Base-by-base conservation (phyloP, 495 filamentous ascomycete genomes). In the Daldinia childiae region DNA sequence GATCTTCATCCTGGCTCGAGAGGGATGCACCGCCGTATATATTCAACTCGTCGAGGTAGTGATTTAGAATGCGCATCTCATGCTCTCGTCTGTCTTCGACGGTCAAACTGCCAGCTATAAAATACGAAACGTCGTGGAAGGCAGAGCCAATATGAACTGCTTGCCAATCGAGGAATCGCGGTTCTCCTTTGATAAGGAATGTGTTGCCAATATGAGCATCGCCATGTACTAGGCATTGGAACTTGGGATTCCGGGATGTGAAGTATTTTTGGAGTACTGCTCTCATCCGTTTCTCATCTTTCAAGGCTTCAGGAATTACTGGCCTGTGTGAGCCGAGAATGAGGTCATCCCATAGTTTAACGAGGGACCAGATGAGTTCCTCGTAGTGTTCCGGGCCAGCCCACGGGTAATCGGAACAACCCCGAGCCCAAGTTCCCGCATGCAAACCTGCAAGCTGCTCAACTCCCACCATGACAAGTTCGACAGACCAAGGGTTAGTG, bases 51-150 rank as follows among this genome's bases (percentile, higher is more conserved):
- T 59, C 85, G 87, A 57, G 90, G 87, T 27, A 77, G 48, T 72
- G 73, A 80, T 92, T 19, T 85, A 92, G 59, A 86, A 89, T 39
- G 71, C 92, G 72, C 91, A 92, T 72, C 82, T 93, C 68, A 83
- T 93, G 68, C 85, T 86, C 6, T 84, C 90, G 11, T 87, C 92
- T 79, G 85, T 90, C 67, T 85, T 90, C 24, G 86, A 90, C 73
- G 86, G 88, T 64, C 32, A 75, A 17, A 34, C 64, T 71, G 1
- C 72, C 57, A 21, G 66, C 64, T 45, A 73, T 60, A 26, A 71
- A 68, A 32, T 77, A 77, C 26, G 71, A 69, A 8, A 75, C 57
- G 30, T 77, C 75, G 56, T 75, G 73, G 57, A 77, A 75, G 14
- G 69, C 69, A 11, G 75, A 75, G 5, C 69, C 69, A 36, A 77